Evolutionary conservation across 768 basidiomycete genomes (phyloP).

Genomic region (Leucogyrophana mollusca): DNA sequence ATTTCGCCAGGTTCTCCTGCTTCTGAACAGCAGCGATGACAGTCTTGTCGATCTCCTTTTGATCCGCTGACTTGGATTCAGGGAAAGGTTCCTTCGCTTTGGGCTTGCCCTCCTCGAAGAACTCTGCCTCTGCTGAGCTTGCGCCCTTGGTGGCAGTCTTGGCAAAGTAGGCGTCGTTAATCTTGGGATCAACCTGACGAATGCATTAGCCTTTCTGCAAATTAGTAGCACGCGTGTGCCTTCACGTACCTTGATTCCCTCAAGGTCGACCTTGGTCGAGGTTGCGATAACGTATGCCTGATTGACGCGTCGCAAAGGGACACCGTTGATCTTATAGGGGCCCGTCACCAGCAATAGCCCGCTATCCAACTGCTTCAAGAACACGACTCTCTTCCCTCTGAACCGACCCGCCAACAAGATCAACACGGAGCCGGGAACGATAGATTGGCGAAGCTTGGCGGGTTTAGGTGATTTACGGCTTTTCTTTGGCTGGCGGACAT

Average conservation of each 20-base stretch:
- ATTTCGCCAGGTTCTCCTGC: conserved; percentile 87
- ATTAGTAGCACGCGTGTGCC: neutral
- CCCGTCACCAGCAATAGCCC: conserved; percentile 95
- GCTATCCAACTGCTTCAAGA: conserved; percentile 91
- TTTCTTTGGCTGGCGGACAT: conserved; percentile 88
- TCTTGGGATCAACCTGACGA: conserved; percentile 76
- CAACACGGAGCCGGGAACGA: conserved; percentile 91
- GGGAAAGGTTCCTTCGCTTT: conserved; percentile 87
- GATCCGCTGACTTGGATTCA: conserved; percentile 83
- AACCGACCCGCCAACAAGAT: conserved; percentile 98
- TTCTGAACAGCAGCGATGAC: conserved; percentile 86
- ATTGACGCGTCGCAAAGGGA: conserved; percentile 95
- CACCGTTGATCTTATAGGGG: conserved; percentile 97
- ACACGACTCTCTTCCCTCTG: conserved; percentile 97
- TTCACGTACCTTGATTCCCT: conserved; percentile 62
- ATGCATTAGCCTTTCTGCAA: conserved; percentile 3
- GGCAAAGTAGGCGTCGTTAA: conserved; percentile 93
- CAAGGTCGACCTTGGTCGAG: conserved; percentile 88
- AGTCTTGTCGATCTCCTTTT: conserved; percentile 82
- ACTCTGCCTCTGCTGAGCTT: conserved; percentile 90
- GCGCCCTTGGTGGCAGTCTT: conserved; percentile 72
- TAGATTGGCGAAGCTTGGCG: conserved; percentile 76
- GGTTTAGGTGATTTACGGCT: conserved; percentile 84
- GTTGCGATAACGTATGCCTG: conserved; percentile 99
- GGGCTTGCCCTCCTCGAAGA: conserved; percentile 92